Base-by-base conservation (phyloP, 495 filamentous ascomycete genomes). In the Bacidia gigantensis region DNA sequence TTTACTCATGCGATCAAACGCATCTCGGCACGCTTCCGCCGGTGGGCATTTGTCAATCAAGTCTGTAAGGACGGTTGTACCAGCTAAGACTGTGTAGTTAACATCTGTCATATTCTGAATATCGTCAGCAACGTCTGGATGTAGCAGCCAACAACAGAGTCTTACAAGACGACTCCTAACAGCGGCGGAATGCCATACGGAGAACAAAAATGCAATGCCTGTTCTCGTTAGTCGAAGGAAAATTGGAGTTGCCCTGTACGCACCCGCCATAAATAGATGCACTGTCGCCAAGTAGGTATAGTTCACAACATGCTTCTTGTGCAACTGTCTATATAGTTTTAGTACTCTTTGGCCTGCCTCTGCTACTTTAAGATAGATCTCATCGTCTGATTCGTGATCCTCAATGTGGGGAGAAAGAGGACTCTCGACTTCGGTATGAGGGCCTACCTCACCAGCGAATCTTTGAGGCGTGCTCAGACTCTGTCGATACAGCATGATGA, bases 271-370 rank as follows among this genome's bases (percentile, higher is more conserved):
- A 66, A 97, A 97, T 17, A 96, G 73, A 66, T 97, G 90, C 64
- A 96, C 90, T 2, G 90, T 96, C n/a, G 90, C 87, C 46, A 97
- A 68, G 66, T 89, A 97, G 0, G 90, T 96, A 60, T 96, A 95
- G 63, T 95, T 97, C 23, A 97, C 90, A 50, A 96, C 69, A 49
- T 87, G 81, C 42, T 89, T 75, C 14, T 87, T 76, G 69, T 97
- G 90, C 55, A 97, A 67, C 59, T 94, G 86, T 42, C 90, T 76
- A 67, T 97, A 97, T 21, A 96, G 73, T 51, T 88, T 82, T 63
- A 97, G 69, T 0, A 95, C 88, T 65, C 85, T 90, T 62, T 94
- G 87, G 1, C 90, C 90, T 29, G 90, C 90, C 68, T 96, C 89
- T 2, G 90, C 90, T 21, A 96, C 86, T 59, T 94, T 93, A 57